Evolutionary conservation across 192 early-diverging fungal genomes (phyloP).

Genomic region (Endogone sp.): DNA sequence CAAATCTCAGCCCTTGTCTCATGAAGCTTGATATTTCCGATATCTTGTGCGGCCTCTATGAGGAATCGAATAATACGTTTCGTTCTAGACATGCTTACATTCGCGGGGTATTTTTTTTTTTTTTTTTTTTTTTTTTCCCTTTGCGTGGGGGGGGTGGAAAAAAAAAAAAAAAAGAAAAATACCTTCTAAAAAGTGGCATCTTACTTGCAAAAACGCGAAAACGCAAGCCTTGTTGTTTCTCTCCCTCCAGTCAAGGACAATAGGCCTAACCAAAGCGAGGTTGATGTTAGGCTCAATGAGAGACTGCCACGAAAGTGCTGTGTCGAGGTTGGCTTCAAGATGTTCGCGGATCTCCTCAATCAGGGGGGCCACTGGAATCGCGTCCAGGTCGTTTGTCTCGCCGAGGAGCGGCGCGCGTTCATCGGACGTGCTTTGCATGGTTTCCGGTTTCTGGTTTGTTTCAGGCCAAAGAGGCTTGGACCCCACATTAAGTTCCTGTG

Average conservation of each 20-base stretch:
- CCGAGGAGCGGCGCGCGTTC: neutral
- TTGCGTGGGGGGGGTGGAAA: neutral
- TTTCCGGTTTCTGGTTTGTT: too few relatives aligned
- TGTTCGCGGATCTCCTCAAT: neutral
- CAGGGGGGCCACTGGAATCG: neutral
- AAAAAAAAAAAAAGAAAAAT: neutral
- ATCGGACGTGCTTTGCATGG: neutral
- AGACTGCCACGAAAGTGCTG: constrained; percentile 21
- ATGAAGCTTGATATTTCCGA: constrained; percentile 6
- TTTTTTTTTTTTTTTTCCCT: too few relatives aligned
- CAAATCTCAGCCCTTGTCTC: constrained; percentile 32
- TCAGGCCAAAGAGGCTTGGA: too few relatives aligned
- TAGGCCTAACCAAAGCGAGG: constrained; percentile 25
- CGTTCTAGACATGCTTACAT: too few relatives aligned
- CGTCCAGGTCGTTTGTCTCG: neutral
- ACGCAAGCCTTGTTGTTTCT: constrained; percentile 30
- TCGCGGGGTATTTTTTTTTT: too few relatives aligned
- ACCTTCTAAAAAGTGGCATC: constrained; percentile 37
- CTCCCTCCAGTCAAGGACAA: constrained; percentile 30
- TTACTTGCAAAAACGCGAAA: constrained; percentile 25
- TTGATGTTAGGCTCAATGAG: constrained; percentile 36
- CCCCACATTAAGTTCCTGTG: too few relatives aligned
- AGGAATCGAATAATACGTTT: neutral
- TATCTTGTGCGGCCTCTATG: constrained; percentile 2
- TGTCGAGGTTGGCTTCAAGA: constrained; percentile 23